Base-by-base conservation (phyloP, 805 yeast species). In the Isabelozyma pseudorhagii region DNA sequence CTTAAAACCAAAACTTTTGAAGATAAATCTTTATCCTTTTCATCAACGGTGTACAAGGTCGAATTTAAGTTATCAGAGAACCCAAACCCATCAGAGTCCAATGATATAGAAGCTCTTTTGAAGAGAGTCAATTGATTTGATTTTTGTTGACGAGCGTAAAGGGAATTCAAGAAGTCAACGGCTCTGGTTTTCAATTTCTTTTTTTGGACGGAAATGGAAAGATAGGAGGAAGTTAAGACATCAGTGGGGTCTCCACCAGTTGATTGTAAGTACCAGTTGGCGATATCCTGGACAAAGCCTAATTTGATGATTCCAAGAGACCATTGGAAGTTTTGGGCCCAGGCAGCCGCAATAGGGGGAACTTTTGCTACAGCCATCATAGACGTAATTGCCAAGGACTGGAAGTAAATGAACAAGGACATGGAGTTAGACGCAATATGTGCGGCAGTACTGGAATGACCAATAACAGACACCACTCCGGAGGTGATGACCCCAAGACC, bases 321-420 rank as follows among this genome's bases (percentile, higher is more conserved):
- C 98, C 98, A 93, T 68, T 83, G 84, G 75, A 94, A 94, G 72
- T 93, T 94, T 69, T 93, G 97, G 31, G 96, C 84, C 99, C 99
- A 93, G 2, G 98, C 92, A 3, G 96, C 90, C 5, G 97, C 98
- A 57, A 94, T 92, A 2, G 99, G 99, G 1, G 99, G 99, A 17
- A 90, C 88, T 52, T 82, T 75, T 17, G 89, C 81, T 29, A 93
- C 97, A 49, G 96, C 97, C 91, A 91, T 86, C 97, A 94, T 92
- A 14, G 96, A 81, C 15, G 93, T 86, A 51, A 93, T 84, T 17
- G 97, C 97, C 58, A 94, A 77, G 50, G 88, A 83, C 74, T 94
- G 99, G 81, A 93, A 94, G 69, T 94, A 94, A 48, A 91, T 83
- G 69, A 94, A 94, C 53, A 94, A 75, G 1, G 97, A 89, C 63